phyloP scores from a whole-genome alignment of 108 stramenopile species.

The Skeletonema tropicum region DNA sequence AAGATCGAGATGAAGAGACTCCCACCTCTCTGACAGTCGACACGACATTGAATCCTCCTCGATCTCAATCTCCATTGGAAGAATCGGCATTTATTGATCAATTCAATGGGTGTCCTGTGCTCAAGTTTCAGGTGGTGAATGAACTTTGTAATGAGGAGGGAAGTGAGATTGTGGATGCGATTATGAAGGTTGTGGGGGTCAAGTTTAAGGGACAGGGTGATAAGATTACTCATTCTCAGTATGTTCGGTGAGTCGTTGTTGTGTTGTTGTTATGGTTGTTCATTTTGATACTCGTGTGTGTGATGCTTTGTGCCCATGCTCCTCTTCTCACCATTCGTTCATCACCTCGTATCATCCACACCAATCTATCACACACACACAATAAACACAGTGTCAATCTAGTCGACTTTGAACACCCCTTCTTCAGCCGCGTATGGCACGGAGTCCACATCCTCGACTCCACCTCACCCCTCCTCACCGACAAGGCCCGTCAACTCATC shows the following conservation, averaged over 20 bases:
- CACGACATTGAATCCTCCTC: background rate
- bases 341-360: background rate
- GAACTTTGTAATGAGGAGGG: slow-evolving; percentile 60
- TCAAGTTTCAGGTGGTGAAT: slow-evolving; percentile 82
- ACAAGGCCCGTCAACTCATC: slow-evolving; percentile 18
- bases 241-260: slow-evolving; percentile 13
- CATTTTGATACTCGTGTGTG: no score
- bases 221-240: slow-evolving; percentile 29
- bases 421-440: slow-evolving; percentile 44
- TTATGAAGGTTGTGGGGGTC: slow-evolving; percentile 69
- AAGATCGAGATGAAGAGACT: slow-evolving; percentile 1
- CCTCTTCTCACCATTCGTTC: background rate
- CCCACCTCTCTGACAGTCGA: background rate
- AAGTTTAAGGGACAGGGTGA: slow-evolving; percentile 30
- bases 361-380: background rate
- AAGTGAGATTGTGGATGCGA: slow-evolving; percentile 80
- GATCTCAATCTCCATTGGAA: background rate
- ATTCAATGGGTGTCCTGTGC: slow-evolving; percentile 63
- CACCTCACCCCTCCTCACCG: slow-evolving; percentile 36
- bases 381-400: slow-evolving; percentile 23
- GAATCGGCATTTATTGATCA: slow-evolving; percentile 29
- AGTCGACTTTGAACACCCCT: slow-evolving; percentile 47
- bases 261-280: no score
- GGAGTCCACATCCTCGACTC: slow-evolving; percentile 38
- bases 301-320: background rate